These are phyloP conservation scores for Fusarium cicatricum DNA, from an alignment of 2,329 filamentous ascomycete genomes.

Conservation along the genomic window DNA sequence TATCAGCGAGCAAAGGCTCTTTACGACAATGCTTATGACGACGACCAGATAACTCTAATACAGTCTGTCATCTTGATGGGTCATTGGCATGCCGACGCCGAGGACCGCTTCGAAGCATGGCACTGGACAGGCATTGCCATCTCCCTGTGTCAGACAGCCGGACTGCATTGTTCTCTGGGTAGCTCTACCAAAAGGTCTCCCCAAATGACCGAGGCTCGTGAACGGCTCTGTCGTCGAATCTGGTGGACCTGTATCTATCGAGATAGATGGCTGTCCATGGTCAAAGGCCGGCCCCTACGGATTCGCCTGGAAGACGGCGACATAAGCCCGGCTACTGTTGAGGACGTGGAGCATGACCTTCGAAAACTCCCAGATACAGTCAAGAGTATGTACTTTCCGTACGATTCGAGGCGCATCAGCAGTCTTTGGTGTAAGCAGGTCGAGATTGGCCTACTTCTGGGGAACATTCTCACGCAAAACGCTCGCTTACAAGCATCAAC, in stretches of 20 bases:
- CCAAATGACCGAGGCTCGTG: background rate
- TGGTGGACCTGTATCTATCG: constrained; percentile 21
- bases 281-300: constrained; percentile 12
- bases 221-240: constrained; percentile 6
- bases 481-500: background rate
- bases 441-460: background rate
- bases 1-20: constrained; percentile 29
- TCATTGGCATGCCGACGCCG: constrained; percentile 52
- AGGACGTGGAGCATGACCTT: background rate
- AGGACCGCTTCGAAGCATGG: constrained; percentile 54
- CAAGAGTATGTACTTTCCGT: background rate
- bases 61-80: constrained; percentile 53
- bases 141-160: constrained; percentile 52
- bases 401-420: background rate
- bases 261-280: constrained; percentile 15
- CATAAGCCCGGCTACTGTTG: background rate
- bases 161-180: constrained; percentile 44
- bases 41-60: constrained; percentile 50
- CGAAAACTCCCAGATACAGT: background rate
- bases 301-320: constrained; percentile 10
- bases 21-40: constrained; percentile 48
- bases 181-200: background rate
- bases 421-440: background rate
- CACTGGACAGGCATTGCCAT: constrained; percentile 57
- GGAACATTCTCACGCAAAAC: background rate